These are phyloP conservation scores for Fagus crenata DNA, from an alignment of 306 rosid species.

Conservation along the genomic window DNA sequence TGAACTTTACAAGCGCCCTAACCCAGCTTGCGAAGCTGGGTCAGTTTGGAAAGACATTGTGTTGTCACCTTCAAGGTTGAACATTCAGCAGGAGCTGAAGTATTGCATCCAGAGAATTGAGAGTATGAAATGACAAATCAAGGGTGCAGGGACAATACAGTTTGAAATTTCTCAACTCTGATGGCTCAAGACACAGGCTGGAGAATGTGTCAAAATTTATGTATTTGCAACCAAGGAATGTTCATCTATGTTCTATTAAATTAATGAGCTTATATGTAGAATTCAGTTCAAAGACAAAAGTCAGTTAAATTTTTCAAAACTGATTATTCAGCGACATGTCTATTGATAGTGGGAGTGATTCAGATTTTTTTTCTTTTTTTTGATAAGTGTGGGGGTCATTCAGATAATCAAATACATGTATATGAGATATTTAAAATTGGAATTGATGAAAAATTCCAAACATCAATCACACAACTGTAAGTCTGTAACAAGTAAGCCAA, in stretches of 20 bases:
- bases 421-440: neutral
- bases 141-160: slow-evolving; percentile 12
- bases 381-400: neutral
- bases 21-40: slow-evolving; percentile 70
- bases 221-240: slow-evolving; percentile 21
- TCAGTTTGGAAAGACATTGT: slow-evolving; percentile 95
- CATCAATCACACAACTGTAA: neutral
- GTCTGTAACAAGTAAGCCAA: neutral
- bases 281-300: slow-evolving; percentile 9
- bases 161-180: slow-evolving; percentile 22
- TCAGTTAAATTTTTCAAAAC: slow-evolving; percentile 11
- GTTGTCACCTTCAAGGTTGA: slow-evolving; percentile 80
- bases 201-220: slow-evolving; percentile 27
- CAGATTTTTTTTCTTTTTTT: too few species aligned
- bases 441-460: neutral
- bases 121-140: slow-evolving; percentile 35
- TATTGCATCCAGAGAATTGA: slow-evolving; percentile 76
- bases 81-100: slow-evolving; percentile 84
- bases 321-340: slow-evolving; percentile 2
- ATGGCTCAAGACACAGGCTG: slow-evolving; percentile 25
- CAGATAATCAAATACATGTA: neutral
- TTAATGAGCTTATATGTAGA: slow-evolving; percentile 31
- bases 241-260: slow-evolving; percentile 24
- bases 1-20: slow-evolving; percentile 80
- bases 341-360: neutral